These are phyloP conservation scores for Bruguiera sexangula DNA, from an alignment of 345 rosid species.

Conservation along the genomic window DNA sequence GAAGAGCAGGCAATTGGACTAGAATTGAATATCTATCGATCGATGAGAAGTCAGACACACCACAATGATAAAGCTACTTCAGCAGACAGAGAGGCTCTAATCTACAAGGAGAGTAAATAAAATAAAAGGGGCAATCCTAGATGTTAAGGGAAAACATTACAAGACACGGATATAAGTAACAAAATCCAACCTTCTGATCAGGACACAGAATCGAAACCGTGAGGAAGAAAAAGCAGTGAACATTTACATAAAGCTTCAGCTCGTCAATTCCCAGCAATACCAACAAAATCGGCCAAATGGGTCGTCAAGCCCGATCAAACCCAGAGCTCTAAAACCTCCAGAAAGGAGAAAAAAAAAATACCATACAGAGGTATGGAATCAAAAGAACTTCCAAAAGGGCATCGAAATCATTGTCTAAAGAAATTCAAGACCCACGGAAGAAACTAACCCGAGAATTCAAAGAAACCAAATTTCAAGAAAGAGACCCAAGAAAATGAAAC, in stretches of 20 bases:
- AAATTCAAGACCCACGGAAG: neutral
- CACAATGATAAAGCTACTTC: neutral
- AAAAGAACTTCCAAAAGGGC: neutral
- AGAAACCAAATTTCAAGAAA: neutral
- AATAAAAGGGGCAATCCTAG: neutral
- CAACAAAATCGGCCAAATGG: slow-evolving; percentile 2
- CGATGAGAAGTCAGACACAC: neutral
- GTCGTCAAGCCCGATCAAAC: neutral
- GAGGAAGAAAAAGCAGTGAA: no score
- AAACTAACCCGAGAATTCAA: neutral
- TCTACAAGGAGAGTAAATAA: neutral
- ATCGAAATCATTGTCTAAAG: neutral
- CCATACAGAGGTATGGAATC: neutral
- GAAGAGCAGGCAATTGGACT: neutral
- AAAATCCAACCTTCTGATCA: slow-evolving; percentile 10
- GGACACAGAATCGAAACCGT: neutral
- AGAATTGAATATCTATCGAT: neutral
- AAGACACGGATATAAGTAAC: neutral
- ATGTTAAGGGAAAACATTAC: neutral
- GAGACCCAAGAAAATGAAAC: neutral
- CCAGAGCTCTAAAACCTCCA: neutral
- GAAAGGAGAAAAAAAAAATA: no score
- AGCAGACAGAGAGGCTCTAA: no score
- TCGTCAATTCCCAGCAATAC: neutral
- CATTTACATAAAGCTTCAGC: neutral